These are phyloP conservation scores for Fusarium graminum DNA, from an alignment of 2,329 filamentous ascomycete genomes.

Conservation along the genomic window DNA sequence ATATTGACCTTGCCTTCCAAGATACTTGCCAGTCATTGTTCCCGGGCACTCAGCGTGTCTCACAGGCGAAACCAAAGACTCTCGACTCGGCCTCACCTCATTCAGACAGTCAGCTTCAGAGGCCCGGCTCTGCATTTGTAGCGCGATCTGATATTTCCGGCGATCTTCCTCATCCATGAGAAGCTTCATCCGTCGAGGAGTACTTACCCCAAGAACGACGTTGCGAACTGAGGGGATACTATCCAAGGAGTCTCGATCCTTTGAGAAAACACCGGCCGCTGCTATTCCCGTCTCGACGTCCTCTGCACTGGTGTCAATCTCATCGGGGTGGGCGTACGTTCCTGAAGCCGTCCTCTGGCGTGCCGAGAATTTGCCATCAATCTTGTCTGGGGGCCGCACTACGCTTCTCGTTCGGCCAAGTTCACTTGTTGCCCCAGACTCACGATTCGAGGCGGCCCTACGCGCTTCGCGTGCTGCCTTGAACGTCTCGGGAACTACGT, in stretches of 20 bases:
- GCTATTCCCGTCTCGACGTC: slow-evolving; percentile 48
- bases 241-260: slow-evolving; percentile 71
- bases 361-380: slow-evolving; percentile 84
- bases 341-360: slow-evolving; percentile 76
- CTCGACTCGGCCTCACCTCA: not conserved
- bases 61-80: slow-evolving; percentile 11
- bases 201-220: slow-evolving; percentile 70
- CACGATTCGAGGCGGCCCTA: slow-evolving; percentile 50
- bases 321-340: slow-evolving; percentile 77
- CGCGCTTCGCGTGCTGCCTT: slow-evolving; percentile 68
- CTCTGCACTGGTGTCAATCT: slow-evolving; percentile 57
- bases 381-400: slow-evolving; percentile 77
- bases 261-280: not conserved
- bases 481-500: slow-evolving; percentile 90
- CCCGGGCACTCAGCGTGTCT: slow-evolving; percentile 19
- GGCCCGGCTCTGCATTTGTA: slow-evolving; percentile 19
- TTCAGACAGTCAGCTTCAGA: not conserved
- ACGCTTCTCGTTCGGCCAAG: slow-evolving; percentile 66
- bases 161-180: slow-evolving; percentile 84
- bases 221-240: slow-evolving; percentile 72
- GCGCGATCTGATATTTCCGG: slow-evolving; percentile 78
- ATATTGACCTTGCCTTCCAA: slow-evolving; percentile 10
- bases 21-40: not conserved
- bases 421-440: slow-evolving; percentile 49
- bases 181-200: slow-evolving; percentile 77